Conservation (phyloP, 345 rosid species). For the Acer campestre region DNA sequence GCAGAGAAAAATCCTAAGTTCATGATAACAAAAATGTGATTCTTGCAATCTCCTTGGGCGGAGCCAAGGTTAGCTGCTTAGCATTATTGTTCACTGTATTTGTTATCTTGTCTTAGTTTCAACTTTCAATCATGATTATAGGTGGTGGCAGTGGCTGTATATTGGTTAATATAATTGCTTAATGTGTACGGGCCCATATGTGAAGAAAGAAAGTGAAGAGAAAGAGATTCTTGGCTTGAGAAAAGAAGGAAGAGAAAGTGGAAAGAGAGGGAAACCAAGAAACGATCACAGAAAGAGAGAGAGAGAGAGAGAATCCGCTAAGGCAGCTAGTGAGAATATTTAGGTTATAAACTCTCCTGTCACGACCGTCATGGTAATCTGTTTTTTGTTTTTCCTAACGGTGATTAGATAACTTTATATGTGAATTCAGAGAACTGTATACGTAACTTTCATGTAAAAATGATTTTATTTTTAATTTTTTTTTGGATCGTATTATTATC, state of each 20-base stretch:
- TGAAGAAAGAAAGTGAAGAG: no score
- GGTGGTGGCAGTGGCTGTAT: not conserved
- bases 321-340: constrained; percentile 21
- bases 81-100: not conserved
- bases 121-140: not conserved
- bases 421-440: no score
- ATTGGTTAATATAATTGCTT: not conserved
- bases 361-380: no score
- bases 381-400: no score
- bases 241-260: constrained; percentile 54
- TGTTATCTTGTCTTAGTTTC: not conserved
- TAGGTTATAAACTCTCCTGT: no score
- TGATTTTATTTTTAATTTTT: no score
- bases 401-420: no score
- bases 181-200: not conserved
- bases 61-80: constrained; percentile 34
- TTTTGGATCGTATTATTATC: no score
- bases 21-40: constrained; percentile 68
- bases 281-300: not conserved
- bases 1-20: constrained; percentile 79
- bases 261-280: not conserved
- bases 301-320: constrained; percentile 43
- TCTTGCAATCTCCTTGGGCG: constrained; percentile 15
- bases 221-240: constrained; percentile 82
- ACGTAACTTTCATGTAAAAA: no score